Evolutionary conservation across 2,329 filamentous ascomycete genomes (phyloP).

Genomic region (Talaromyces sp.): DNA sequence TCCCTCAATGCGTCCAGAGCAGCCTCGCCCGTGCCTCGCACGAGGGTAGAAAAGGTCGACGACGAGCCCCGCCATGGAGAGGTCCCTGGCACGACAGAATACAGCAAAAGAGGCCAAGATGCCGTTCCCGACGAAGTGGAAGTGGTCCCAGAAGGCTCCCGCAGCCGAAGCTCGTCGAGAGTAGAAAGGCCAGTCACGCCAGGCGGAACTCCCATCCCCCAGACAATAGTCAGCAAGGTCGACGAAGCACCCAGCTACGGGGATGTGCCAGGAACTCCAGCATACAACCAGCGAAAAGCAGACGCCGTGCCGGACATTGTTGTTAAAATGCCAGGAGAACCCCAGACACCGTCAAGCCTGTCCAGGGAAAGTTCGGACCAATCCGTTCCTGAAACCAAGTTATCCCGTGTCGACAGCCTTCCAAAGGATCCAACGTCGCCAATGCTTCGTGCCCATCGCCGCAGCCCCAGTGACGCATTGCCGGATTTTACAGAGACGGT

Average conservation of each 20-base stretch:
- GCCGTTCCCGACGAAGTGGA: slow-evolving; percentile 62
- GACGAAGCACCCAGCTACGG: slow-evolving; percentile 56
- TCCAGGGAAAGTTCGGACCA: slow-evolving; percentile 18
- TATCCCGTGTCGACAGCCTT: slow-evolving; percentile 39
- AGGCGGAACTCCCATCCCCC: slow-evolving; percentile 51
- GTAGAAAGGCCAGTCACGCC: slow-evolving; percentile 43
- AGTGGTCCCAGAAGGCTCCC: slow-evolving; percentile 45
- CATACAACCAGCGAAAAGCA: slow-evolving; percentile 51
- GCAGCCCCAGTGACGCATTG: slow-evolving; percentile 37
- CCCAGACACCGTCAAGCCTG: slow-evolving; percentile 18
- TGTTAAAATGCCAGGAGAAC: slow-evolving; percentile 41
- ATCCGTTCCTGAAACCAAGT: slow-evolving; percentile 38
- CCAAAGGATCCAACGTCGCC: slow-evolving; percentile 27
- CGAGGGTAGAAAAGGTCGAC: slow-evolving; percentile 60
- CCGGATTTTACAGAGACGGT: slow-evolving; percentile 40
- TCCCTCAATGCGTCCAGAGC: slow-evolving; percentile 35
- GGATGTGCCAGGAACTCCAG: slow-evolving; percentile 57
- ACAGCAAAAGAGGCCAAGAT: slow-evolving; percentile 53
- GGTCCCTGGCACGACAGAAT: slow-evolving; percentile 57
- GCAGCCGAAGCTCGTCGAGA: slow-evolving; percentile 36
- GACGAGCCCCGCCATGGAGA: slow-evolving; percentile 55
- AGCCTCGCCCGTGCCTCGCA: slow-evolving; percentile 54
- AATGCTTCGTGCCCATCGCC: slow-evolving; percentile 33
- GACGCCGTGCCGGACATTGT: slow-evolving; percentile 58
- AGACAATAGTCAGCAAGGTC: slow-evolving; percentile 58